Evolutionary conservation across 2,329 filamentous ascomycete species (phyloP).

Genomic region (Claviceps humidiphila): DNA sequence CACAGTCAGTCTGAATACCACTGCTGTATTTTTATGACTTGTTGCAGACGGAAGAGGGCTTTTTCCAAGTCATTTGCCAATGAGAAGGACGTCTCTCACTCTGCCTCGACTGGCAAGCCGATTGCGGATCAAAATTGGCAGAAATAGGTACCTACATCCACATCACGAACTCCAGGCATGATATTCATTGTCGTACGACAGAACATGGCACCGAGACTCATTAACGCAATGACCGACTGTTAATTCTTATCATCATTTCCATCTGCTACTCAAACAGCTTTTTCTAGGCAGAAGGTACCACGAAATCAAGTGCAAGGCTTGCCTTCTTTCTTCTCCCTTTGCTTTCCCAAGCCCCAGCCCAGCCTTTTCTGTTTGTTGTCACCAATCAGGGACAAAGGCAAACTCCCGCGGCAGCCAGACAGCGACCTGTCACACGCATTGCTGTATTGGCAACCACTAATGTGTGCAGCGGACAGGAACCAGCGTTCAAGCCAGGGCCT

Average conservation of each 20-base stretch:
- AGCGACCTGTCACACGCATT: constrained; percentile 2
- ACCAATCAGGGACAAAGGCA: neutral
- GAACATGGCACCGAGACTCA: neutral
- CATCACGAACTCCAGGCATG: neutral
- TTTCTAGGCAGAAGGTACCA: neutral
- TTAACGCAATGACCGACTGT: neutral
- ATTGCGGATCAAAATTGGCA: neutral
- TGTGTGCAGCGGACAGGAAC: neutral
- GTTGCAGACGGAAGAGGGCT: too few species aligned
- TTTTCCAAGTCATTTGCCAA: neutral
- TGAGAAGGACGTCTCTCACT: neutral
- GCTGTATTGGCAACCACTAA: constrained; percentile 5
- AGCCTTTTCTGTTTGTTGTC: constrained; percentile 2
- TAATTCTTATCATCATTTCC: neutral
- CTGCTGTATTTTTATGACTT: too few species aligned
- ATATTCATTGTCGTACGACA: neutral
- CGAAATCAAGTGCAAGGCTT: neutral
- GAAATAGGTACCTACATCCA: neutral
- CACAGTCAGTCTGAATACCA: neutral
- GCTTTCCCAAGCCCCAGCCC: neutral
- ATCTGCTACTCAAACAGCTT: neutral
- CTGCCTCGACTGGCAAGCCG: neutral
- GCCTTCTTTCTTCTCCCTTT: neutral
- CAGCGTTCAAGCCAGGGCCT: neutral
- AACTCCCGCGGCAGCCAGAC: neutral